Conservation (phyloP, 352 stramenopile species). For the Pythium sukuiense region DNA sequence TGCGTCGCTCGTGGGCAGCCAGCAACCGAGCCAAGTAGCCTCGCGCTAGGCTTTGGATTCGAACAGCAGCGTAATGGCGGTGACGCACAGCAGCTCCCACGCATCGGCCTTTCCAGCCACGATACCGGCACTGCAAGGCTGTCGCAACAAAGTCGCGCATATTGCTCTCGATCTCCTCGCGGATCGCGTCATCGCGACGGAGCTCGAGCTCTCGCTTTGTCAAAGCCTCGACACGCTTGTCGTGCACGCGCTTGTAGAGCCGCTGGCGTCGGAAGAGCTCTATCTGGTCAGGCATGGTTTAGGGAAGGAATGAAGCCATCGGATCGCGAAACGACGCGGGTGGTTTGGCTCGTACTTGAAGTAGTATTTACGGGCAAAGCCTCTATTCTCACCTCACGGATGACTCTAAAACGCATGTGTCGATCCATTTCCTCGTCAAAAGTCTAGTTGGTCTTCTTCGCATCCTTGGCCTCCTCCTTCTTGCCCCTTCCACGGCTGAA, state of each 20-base stretch:
- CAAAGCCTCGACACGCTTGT: slow-evolving; percentile 50
- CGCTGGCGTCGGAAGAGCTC: slow-evolving; percentile 50
- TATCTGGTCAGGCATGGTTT: slow-evolving; percentile 43
- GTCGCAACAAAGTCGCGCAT: slow-evolving; percentile 77
- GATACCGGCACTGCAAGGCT: slow-evolving; percentile 61
- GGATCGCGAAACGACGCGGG: slow-evolving; percentile 2
- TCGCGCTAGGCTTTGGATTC: slow-evolving; percentile 57
- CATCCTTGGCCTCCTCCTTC: slow-evolving; percentile 17
- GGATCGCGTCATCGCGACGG: slow-evolving; percentile 57
- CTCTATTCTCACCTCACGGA: slow-evolving; percentile 1
- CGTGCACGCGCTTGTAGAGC: slow-evolving; percentile 55
- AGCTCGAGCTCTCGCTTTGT: slow-evolving; percentile 43
- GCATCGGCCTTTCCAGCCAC: slow-evolving; percentile 58
- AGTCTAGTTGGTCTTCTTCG: slow-evolving; percentile 29
- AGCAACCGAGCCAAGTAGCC: slow-evolving; percentile 47
- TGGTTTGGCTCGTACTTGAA: background rate
- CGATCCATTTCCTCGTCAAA: background rate
- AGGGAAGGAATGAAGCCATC: background rate
- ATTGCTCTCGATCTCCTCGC: slow-evolving; percentile 72
- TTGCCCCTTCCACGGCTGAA: slow-evolving; percentile 33
- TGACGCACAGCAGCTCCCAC: slow-evolving; percentile 31
- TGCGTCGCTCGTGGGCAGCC: slow-evolving; percentile 46
- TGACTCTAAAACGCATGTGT: slow-evolving; percentile 1
- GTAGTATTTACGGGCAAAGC: slow-evolving; percentile 5
- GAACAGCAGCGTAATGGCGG: slow-evolving; percentile 50